Percentiles rank a stretch among this genome's conserved stretches.
Conservation (phyloP, 768 basidiomycete genomes). For the Xanthoconium purpureum region DNA sequence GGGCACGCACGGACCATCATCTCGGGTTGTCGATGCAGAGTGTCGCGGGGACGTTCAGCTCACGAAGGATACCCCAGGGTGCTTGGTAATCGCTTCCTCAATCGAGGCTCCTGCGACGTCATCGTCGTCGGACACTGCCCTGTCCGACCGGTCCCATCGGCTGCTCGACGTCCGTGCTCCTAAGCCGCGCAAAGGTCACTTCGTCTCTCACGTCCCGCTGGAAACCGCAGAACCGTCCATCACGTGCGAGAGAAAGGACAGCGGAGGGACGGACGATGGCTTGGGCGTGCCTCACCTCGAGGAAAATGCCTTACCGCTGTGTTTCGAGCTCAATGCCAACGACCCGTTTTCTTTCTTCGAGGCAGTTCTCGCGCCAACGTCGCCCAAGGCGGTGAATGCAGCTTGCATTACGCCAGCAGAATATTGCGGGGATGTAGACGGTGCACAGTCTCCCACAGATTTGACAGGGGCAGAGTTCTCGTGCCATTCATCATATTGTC, state of each 20-base stretch:
- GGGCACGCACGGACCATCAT: not conserved
- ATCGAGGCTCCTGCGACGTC: not conserved
- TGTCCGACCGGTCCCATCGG: not conserved
- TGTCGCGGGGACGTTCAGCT: not conserved
- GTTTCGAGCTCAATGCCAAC: conserved; percentile 37
- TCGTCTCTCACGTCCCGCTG: too few species aligned
- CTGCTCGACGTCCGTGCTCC: not conserved
- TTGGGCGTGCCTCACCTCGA: not conserved
- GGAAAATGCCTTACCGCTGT: not conserved
- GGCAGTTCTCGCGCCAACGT: not conserved
- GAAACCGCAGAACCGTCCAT: not conserved
- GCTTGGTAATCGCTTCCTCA: not conserved
- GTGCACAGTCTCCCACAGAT: not conserved
- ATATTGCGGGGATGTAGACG: too few species aligned
- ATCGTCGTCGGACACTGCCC: not conserved
- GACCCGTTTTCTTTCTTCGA: conserved; percentile 46
- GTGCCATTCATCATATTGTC: not conserved
- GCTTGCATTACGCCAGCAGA: not conserved
- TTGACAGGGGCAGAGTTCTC: not conserved
- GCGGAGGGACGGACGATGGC: not conserved
- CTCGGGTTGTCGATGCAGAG: not conserved
- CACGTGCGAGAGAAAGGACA: not conserved
- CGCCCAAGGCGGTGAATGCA: not conserved
- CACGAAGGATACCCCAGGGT: too few species aligned
- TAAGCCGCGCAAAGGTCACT: not conserved